These are phyloP conservation scores for Claviceps spartinae DNA, from an alignment of 2,329 filamentous ascomycete genomes.

Conservation along the genomic window DNA sequence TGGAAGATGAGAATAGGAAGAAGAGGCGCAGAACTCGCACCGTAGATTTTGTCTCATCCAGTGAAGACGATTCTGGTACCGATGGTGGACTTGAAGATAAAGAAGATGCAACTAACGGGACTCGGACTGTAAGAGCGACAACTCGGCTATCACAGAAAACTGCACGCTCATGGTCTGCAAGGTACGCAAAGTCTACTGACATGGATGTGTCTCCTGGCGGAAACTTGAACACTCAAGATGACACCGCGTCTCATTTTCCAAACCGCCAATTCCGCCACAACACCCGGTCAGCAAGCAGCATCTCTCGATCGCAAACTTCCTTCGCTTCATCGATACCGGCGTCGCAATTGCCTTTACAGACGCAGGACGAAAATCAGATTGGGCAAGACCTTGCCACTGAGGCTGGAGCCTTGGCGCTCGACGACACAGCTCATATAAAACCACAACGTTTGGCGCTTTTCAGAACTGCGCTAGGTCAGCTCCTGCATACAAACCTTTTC, in stretches of 20 bases:
- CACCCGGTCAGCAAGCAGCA: conserved; percentile 22
- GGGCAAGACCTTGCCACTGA: conserved; percentile 31
- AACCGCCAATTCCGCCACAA: conserved; percentile 28
- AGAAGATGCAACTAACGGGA: conserved; percentile 41
- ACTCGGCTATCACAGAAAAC: conserved; percentile 3
- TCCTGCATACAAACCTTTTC: conserved; percentile 75
- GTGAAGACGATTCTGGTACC: conserved; percentile 43
- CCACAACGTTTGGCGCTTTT: conserved; percentile 57
- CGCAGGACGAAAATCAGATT: conserved; percentile 27
- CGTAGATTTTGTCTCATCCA: conserved; percentile 43
- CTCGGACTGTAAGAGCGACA: conserved; percentile 17
- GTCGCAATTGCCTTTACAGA: conserved; percentile 48
- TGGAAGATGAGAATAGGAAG: conserved; percentile 66
- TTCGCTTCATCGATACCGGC: conserved; percentile 69
- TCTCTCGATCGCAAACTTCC: conserved; percentile 39
- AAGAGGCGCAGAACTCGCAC: conserved; percentile 61
- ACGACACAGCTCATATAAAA: conserved; percentile 35
- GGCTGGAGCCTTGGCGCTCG: conserved; percentile 27
- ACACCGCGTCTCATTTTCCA: conserved; percentile 12
- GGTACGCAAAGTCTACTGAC: conserved; percentile 13
- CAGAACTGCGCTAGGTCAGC: conserved; percentile 65
- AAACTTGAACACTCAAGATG: neutral
- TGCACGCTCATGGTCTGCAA: neutral
- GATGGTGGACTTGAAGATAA: conserved; percentile 43
- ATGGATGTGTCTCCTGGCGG: conserved; percentile 16